Base-by-base conservation (phyloP, 2,329 filamentous ascomycete species). In the Neurospora crassa region DNA sequence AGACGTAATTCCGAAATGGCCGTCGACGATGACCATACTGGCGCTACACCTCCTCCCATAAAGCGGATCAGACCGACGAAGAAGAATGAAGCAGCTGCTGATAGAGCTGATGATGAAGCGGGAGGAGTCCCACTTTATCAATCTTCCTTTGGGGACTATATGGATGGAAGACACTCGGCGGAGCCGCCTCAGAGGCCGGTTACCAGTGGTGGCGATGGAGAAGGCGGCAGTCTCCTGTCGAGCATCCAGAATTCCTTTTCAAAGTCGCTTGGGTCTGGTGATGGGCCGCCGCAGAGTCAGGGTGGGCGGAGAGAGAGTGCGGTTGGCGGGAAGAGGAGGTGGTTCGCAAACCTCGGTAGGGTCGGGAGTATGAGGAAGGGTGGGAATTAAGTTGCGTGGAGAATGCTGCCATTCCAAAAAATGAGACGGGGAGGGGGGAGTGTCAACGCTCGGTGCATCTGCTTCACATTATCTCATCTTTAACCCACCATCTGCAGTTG, bases 41-140 rank as follows among this genome's bases (percentile, higher is more conserved):
- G 86, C 40, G 84, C 85, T 0, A 89, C 87, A 8, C 87, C 87
- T 3, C 87, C 87, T 5, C 87, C 87, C 1, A 89, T 89, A 69
- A 78, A 84, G 80, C 81, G 86, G 18, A 85, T 83, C 69, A 72
- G 72, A 45, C 40, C 42, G 53, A 14, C 16, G 67, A 20, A 63
- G 20, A 47, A 70, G 34, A 16, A 67, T 70, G 43, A 11, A 5
- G 18, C 43, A 20, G 43, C n/a, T 45, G 18, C 43, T 45, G 43
- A 45, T 45, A n/a, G n/a, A 59, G 45, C 11, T 53, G 47, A 71
- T 73, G 37, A 77, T 68, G 73, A 74, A 1, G 71, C 71, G 7
- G 72, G 72, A 7, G 73, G 74, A 2, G 72, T 59, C 3, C 41
- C 69, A 0, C 69, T 70, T 5, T 63, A 24, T 63, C 53, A 24